phyloP scores from a whole-genome alignment of 2,329 filamentous ascomycete genomes.

The Pochonia chlamydosporia region DNA sequence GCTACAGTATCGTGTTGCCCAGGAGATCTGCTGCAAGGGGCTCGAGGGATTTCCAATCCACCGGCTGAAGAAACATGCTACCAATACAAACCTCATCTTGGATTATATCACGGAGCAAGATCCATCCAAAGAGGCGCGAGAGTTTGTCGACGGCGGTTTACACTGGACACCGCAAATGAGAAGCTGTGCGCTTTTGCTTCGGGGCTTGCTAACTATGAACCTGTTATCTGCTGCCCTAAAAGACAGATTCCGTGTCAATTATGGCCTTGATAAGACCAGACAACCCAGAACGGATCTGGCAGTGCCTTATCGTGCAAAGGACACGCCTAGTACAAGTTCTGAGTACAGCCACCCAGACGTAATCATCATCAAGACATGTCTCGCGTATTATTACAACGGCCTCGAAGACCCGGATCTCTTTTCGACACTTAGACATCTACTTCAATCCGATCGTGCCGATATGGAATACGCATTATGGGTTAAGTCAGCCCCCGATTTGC shows the following conservation, averaged over 20 bases:
- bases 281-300: conserved; percentile 38
- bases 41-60: conserved; percentile 32
- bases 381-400: conserved; percentile 63
- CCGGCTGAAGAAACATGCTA: conserved; percentile 20
- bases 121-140: conserved; percentile 3
- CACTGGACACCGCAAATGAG: conserved; percentile 29
- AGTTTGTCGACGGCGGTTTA: conserved; percentile 19
- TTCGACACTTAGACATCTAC: conserved; percentile 26
- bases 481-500: conserved; percentile 35
- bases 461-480: conserved; percentile 39
- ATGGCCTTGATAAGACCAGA: conserved; percentile 43
- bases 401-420: conserved; percentile 44
- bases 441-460: conserved; percentile 43
- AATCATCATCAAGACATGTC: conserved; percentile 56
- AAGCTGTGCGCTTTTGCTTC: conserved; percentile 35
- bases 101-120: conserved; percentile 35
- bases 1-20: conserved; percentile 17
- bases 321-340: conserved; percentile 42
- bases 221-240: conserved; percentile 46
- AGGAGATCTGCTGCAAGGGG: conserved; percentile 33
- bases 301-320: conserved; percentile 54
- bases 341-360: conserved; percentile 65
- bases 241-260: conserved; percentile 60
- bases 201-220: conserved; percentile 48
- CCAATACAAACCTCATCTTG: conserved; percentile 24